Percentiles rank a stretch among this genome's conserved stretches.
phyloP scores from a whole-genome alignment of 345 rosid genomes.

The Eutrema japonicum region DNA sequence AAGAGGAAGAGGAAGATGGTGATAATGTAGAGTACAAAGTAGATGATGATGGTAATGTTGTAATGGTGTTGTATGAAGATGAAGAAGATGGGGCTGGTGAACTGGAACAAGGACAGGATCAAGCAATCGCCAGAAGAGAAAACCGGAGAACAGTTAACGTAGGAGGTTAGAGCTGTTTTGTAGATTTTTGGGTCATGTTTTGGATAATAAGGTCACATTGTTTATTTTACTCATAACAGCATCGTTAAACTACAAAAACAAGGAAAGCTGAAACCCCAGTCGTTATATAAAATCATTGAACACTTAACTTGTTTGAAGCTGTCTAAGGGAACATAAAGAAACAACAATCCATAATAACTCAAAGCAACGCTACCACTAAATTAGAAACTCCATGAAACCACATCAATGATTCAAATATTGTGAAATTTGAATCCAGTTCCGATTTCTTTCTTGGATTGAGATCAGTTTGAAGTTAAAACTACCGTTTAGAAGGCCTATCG shows the following conservation, averaged over 20 bases:
- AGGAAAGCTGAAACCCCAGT: not conserved
- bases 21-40: slow-evolving; percentile 40
- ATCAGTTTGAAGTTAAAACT: slow-evolving; percentile 32
- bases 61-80: slow-evolving; percentile 44
- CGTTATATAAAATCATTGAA: not conserved
- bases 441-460: slow-evolving; percentile 10
- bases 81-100: slow-evolving; percentile 33
- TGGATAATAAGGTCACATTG: slow-evolving; percentile 9
- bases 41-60: slow-evolving; percentile 45
- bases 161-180: slow-evolving; percentile 28
- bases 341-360: slow-evolving; percentile 27
- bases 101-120: slow-evolving; percentile 30
- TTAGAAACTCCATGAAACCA: slow-evolving; percentile 18
- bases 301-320: slow-evolving; percentile 17
- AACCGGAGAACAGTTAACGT: slow-evolving; percentile 25
- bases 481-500: slow-evolving; percentile 76
- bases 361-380: slow-evolving; percentile 4
- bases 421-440: slow-evolving; percentile 16
- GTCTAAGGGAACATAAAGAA: slow-evolving; percentile 11
- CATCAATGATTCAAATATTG: not conserved
- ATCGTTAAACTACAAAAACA: not conserved
- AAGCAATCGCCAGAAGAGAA: slow-evolving; percentile 23
- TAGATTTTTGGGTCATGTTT: slow-evolving; percentile 15
- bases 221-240: not conserved
- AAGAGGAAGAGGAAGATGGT: slow-evolving; percentile 48